Evolutionary conservation across 768 basidiomycete species (phyloP).

Genomic region (Leccinum rimulosum): DNA sequence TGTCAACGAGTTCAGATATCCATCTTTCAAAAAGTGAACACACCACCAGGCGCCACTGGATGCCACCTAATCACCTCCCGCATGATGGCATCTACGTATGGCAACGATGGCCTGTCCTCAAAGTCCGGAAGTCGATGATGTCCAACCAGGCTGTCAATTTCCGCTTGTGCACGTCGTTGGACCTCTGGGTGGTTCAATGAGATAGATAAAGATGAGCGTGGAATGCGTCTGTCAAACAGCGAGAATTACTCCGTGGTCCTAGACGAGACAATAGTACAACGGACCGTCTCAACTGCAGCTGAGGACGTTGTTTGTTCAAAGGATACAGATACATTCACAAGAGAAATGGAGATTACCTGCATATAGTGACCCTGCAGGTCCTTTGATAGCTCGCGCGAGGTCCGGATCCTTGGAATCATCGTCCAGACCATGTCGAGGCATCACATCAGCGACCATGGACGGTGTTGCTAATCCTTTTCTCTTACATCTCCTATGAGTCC

Average conservation of each 20-base stretch:
- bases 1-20: neutral
- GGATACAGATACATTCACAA: neutral
- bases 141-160: neutral
- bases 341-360: constrained; percentile 10
- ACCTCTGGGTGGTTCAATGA: neutral
- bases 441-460: neutral
- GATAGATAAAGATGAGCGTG: neutral
- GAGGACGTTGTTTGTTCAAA: neutral
- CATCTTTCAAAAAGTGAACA: neutral
- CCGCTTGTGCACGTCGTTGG: neutral
- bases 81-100: neutral
- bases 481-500: neutral
- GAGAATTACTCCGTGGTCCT: neutral
- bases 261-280: neutral
- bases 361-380: constrained; percentile 11
- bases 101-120: neutral
- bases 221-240: neutral
- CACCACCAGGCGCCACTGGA: neutral
- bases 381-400: neutral
- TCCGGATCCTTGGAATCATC: neutral
- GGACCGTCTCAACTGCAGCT: neutral
- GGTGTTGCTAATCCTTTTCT: neutral
- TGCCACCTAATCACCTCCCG: neutral
- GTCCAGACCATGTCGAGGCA: neutral
- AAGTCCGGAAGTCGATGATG: neutral